phyloP scores from a whole-genome alignment of 371 early-diverging fungal genomes.

The Mortierella sp. region DNA sequence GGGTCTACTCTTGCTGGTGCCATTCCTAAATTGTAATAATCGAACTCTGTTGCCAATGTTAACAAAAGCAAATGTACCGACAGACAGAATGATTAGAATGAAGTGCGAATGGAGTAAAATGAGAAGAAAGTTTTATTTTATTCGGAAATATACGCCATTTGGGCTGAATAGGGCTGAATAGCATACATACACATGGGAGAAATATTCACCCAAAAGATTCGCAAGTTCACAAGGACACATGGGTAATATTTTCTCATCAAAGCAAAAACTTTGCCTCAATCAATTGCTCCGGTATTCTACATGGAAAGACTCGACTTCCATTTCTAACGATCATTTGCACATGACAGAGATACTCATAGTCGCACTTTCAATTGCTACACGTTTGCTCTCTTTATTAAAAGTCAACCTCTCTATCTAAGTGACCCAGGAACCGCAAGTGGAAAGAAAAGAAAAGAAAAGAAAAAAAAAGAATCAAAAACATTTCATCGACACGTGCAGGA shows the following conservation, averaged over 20 bases:
- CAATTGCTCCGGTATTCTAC: too few relatives aligned
- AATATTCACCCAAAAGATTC: constrained; percentile 17
- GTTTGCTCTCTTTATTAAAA: too few relatives aligned
- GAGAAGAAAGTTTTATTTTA: neutral
- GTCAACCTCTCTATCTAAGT: neutral
- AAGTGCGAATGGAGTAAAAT: neutral
- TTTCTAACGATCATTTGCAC: constrained; percentile 1
- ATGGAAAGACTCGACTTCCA: too few relatives aligned
- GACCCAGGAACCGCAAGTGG: neutral
- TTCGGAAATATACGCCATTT: neutral
- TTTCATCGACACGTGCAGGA: too few relatives aligned
- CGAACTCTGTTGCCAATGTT: neutral
- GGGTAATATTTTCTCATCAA: too few relatives aligned
- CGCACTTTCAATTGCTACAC: constrained; percentile 4
- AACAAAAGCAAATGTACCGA: neutral
- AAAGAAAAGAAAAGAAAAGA: neutral
- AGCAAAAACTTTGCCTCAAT: neutral
- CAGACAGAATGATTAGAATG: neutral
- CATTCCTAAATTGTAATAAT: neutral
- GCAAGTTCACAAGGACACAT: neutral
- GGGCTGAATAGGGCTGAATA: too few relatives aligned
- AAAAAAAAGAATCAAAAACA: neutral
- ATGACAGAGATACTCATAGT: neutral
- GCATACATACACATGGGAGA: neutral
- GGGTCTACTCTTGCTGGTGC: constrained; percentile 3